Evolutionary conservation across 768 basidiomycete genomes (phyloP), one percentile per base, ranked within the genome.

Genomic region (Pluteus cervinus): DNA sequence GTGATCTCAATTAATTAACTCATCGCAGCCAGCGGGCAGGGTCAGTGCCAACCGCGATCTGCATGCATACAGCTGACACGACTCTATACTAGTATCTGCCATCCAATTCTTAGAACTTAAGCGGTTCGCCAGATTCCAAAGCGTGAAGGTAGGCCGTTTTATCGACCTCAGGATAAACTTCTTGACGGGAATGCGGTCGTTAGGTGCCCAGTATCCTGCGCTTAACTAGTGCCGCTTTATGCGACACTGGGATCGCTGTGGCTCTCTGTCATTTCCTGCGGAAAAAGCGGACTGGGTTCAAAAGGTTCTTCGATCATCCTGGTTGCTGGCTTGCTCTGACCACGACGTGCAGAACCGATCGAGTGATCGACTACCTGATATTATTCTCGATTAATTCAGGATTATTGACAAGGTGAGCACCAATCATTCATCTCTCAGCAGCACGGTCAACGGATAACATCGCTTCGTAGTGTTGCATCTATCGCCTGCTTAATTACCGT

Each of bases 361-460:
- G 56, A 39, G 53, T 61, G n/a, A 59, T 61, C 34, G 56, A 61
- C 40, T 53, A 55, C 18, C 35, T 61, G 37, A 61, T 61, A 30
- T 31, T 58, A 15, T 57, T 56, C 40, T 51, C 58, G 15, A 55
- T 61, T 15, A 59, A 61, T 26, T 56, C 58, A 33, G 60, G 60
- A 7, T 37, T 61, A 7, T 36, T 58, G 10, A 54, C 55, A 26
- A 58, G 57, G 59, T 56, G 42, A 6, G 40, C 29, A 7, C 10
- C 7, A 15, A 2, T 8, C n/a, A 7, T 21, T 9, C n/a, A 36
- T 11, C 16, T 9, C 23, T 9, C n/a, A n/a, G n/a, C n/a, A n/a
- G n/a, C n/a, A n/a, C n/a, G n/a, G n/a, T n/a, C n/a, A n/a, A n/a
- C n/a, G n/a, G n/a, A 9, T 20, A 7, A n/a, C 10, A 22, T 14